These are phyloP conservation scores for Cyberlindnera xishuangbannaensis DNA, from an alignment of 805 yeast species.

Conservation along the genomic window DNA sequence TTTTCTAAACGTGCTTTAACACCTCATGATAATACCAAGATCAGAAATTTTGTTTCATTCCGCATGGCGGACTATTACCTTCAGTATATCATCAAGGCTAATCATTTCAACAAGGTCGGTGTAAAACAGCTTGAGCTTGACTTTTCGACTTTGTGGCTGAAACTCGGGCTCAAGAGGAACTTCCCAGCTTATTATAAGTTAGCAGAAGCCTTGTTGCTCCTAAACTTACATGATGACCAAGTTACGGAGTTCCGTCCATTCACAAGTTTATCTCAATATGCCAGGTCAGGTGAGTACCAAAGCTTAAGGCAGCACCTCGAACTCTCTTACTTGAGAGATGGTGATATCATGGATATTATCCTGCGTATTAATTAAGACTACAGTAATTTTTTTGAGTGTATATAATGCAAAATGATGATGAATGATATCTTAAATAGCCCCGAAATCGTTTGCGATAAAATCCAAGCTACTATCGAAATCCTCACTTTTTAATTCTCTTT, in stretches of 20 bases:
- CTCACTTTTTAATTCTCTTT: conserved; percentile 3
- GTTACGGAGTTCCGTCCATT: conserved; percentile 12
- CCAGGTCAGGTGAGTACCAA: conserved; percentile 24
- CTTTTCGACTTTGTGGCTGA: conserved; percentile 25
- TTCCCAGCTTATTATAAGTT: conserved; percentile 21
- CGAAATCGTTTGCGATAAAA: too few relatives aligned
- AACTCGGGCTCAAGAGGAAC: conserved; percentile 18
- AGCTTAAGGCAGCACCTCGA: conserved; percentile 20
- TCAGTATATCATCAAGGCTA: conserved; percentile 32
- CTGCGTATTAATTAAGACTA: conserved; percentile 27
- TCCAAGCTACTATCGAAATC: conserved; percentile 9
- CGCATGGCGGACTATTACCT: conserved; percentile 28
- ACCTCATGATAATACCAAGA: conserved; percentile 11
- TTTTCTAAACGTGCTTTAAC: conserved; percentile 17
- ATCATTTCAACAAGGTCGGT: conserved; percentile 31
- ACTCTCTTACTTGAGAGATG: conserved; percentile 23
- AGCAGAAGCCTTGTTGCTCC: conserved; percentile 19
- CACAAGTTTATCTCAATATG: conserved; percentile 23
- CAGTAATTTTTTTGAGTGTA: too few relatives aligned
- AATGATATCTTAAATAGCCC: background rate
- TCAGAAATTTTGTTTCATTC: conserved; percentile 24
- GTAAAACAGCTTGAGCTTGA: conserved; percentile 29
- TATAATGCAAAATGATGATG: background rate
- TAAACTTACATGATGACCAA: conserved; percentile 26
- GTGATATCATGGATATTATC: conserved; percentile 33